Evolutionary conservation across 352 stramenopile species (phyloP).

Genomic region (Pythium graminicola): DNA sequence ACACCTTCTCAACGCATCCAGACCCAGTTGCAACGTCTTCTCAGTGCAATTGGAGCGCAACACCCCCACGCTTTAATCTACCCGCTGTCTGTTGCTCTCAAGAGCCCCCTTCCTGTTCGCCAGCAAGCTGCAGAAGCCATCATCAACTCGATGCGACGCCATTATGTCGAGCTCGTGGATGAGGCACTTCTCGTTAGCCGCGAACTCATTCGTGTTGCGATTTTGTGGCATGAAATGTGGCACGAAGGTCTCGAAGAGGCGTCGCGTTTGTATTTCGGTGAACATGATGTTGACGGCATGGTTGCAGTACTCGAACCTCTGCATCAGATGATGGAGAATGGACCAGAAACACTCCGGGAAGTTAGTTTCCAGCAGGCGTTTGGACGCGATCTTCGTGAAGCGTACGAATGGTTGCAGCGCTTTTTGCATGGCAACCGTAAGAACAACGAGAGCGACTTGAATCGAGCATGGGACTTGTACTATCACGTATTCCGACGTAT

Average conservation of each 20-base stretch:
- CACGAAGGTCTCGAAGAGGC: slow-evolving; percentile 97
- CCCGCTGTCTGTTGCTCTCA: slow-evolving; percentile 96
- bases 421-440: slow-evolving; percentile 37
- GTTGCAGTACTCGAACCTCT: slow-evolving; percentile 93
- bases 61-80: slow-evolving; percentile 99
- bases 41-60: slow-evolving; percentile 92
- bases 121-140: slow-evolving; percentile 80
- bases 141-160: slow-evolving; percentile 90
- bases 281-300: slow-evolving; percentile 97
- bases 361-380: slow-evolving; percentile 88
- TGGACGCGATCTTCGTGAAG: slow-evolving; percentile 86
- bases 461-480: slow-evolving; percentile 98
- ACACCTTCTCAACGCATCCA: slow-evolving; percentile 74
- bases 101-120: slow-evolving; percentile 74
- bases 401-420: slow-evolving; percentile 79
- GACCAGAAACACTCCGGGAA: slow-evolving; percentile 76
- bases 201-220: slow-evolving; percentile 99
- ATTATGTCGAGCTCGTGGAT: slow-evolving; percentile 95
- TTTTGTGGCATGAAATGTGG: slow-evolving; percentile 99
- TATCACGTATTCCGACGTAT: slow-evolving; percentile 97
- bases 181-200: slow-evolving; percentile 94
- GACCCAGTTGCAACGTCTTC: slow-evolving; percentile 64
- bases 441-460: slow-evolving; percentile 78
- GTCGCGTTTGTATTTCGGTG: slow-evolving; percentile 95
- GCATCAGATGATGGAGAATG: slow-evolving; percentile 87